These are phyloP conservation scores for Alternaria brassicicola DNA, from an alignment of 2,329 filamentous ascomycete genomes.

Conservation along the genomic window DNA sequence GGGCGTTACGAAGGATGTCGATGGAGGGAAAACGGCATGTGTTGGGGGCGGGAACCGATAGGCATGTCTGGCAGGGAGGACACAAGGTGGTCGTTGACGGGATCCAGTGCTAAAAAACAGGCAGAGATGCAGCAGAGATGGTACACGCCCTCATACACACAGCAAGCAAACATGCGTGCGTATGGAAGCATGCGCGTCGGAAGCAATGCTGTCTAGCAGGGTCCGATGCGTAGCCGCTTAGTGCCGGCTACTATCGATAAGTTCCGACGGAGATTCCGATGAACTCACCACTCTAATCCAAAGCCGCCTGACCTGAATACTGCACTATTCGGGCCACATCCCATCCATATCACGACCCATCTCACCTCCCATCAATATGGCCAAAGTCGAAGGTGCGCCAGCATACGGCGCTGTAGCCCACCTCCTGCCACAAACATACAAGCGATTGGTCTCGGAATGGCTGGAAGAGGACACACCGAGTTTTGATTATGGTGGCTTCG, in stretches of 20 bases:
- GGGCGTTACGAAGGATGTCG: background rate
- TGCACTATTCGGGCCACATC: background rate
- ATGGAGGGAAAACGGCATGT: background rate
- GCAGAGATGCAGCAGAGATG: background rate
- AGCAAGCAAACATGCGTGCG: background rate
- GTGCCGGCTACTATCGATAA: conserved; percentile 19
- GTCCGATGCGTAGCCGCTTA: conserved; percentile 25
- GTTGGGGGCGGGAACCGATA: background rate
- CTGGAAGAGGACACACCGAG: conserved; percentile 95
- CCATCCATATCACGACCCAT: background rate
- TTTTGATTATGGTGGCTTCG: conserved; percentile 96
- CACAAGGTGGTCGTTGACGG: background rate
- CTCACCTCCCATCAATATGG: conserved; percentile 8
- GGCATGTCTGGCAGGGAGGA: background rate
- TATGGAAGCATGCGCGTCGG: background rate
- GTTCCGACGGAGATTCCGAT: conserved; percentile 15
- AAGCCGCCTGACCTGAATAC: background rate
- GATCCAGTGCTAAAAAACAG: background rate
- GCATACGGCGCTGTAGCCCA: conserved; percentile 67
- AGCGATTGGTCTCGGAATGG: conserved; percentile 79
- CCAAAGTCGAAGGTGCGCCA: conserved; percentile 58
- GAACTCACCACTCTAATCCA: conserved; percentile 7
- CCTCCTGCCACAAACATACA: conserved; percentile 85
- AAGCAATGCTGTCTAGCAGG: background rate
- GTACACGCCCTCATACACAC: background rate